Conservation (phyloP, 2,329 filamentous ascomycete genomes). For the Paramyrothecium roridum region DNA sequence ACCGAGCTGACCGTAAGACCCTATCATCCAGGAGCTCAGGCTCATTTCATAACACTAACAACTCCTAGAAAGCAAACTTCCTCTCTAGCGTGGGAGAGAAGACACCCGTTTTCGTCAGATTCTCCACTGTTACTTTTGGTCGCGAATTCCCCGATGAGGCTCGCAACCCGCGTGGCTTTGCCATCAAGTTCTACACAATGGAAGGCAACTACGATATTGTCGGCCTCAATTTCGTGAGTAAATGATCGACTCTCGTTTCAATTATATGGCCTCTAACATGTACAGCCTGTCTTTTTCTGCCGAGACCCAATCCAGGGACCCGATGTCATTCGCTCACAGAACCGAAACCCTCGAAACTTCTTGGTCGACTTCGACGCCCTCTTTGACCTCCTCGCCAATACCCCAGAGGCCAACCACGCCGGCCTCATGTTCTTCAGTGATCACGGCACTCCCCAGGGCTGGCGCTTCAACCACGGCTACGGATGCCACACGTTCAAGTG, state of each 20-base stretch:
- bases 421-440: constrained; percentile 64
- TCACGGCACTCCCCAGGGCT: constrained; percentile 61
- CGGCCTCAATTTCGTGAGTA: constrained; percentile 35
- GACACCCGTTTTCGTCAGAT: constrained; percentile 57
- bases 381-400: constrained; percentile 46
- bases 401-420: constrained; percentile 49
- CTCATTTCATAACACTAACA: neutral
- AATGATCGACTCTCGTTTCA: neutral
- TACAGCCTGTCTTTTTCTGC: constrained; percentile 43
- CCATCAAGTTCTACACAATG: constrained; percentile 68
- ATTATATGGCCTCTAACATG: neutral
- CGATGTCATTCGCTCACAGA: constrained; percentile 44
- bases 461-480: constrained; percentile 65
- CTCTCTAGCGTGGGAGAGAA: constrained; percentile 53
- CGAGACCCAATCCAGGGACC: constrained; percentile 44
- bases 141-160: constrained; percentile 66
- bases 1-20: constrained; percentile 36
- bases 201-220: constrained; percentile 59
- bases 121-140: constrained; percentile 71
- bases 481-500: constrained; percentile 65
- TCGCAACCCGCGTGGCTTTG: constrained; percentile 59
- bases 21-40: constrained; percentile 18
- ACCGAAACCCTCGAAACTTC: constrained; percentile 43
- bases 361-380: constrained; percentile 43
- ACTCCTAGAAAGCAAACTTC: constrained; percentile 7